These are phyloP conservation scores for Chloris gayana DNA, from an alignment of 176 grass and related monocot genomes.

Conservation along the genomic window DNA sequence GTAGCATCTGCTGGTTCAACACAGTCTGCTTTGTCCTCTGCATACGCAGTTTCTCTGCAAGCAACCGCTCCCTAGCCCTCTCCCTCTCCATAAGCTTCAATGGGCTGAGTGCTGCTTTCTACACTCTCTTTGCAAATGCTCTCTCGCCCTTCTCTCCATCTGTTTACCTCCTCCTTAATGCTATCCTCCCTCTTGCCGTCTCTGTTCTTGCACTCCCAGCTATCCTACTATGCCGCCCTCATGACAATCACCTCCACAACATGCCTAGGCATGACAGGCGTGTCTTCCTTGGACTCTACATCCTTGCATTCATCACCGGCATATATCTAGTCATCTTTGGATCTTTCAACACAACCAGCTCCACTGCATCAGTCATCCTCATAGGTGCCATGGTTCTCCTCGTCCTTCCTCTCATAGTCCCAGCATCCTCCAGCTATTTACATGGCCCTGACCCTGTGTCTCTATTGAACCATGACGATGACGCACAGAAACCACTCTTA, in stretches of 20 bases:
- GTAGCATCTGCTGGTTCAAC: constrained; percentile 99
- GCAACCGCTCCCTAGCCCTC: constrained; percentile 72
- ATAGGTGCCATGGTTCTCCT: constrained; percentile 73
- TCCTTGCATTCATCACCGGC: constrained; percentile 74
- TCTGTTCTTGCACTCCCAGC: constrained; percentile 62
- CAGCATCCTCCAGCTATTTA: constrained; percentile 51
- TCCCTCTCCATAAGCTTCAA: constrained; percentile 97
- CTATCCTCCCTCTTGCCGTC: constrained; percentile 52
- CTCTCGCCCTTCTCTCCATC: constrained; percentile 52
- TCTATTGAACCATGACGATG: constrained; percentile 33
- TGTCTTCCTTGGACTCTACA: constrained; percentile 72
- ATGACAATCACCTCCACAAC: constrained; percentile 36
- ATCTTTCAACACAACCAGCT: constrained; percentile 47
- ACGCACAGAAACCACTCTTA: constrained; percentile 39
- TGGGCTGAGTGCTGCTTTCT: constrained; percentile 75
- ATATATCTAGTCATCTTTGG: constrained; percentile 74
- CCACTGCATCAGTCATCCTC: constrained; percentile 54
- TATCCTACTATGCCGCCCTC: constrained; percentile 58
- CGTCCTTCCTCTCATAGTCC: constrained; percentile 59
- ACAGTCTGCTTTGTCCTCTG: constrained; percentile 93
- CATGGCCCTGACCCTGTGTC: constrained; percentile 20
- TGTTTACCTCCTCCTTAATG: constrained; percentile 85
- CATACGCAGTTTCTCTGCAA: constrained; percentile 68
- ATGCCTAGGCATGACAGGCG: constrained; percentile 43
- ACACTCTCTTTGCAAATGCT: constrained; percentile 65